Conservation (phyloP, 2,329 filamentous ascomycete species). For the Torrubiellomyces zombiae region DNA sequence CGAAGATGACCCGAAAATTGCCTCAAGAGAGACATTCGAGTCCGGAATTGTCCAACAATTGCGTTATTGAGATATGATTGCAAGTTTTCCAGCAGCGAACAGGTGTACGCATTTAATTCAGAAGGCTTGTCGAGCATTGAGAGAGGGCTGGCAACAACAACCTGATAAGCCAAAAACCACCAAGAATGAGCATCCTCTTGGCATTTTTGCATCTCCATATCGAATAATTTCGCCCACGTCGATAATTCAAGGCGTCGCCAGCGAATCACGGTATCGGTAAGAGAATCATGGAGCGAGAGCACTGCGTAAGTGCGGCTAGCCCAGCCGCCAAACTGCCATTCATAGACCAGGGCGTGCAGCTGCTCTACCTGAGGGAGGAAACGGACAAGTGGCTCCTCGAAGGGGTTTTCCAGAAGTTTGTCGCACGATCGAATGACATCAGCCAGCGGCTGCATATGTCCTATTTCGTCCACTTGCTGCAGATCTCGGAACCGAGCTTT, state of each 20-base stretch:
- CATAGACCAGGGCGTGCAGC: slow-evolving; percentile 67
- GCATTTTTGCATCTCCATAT: slow-evolving; percentile 64
- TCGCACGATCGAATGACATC: slow-evolving; percentile 66
- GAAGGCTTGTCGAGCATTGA: slow-evolving; percentile 42
- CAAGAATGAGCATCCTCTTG: slow-evolving; percentile 67
- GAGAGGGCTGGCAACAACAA: slow-evolving; percentile 60
- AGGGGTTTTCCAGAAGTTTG: slow-evolving; percentile 55
- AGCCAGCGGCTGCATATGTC: slow-evolving; percentile 56
- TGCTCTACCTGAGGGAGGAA: slow-evolving; percentile 78
- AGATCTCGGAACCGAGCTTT: slow-evolving; percentile 59
- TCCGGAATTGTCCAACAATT: slow-evolving; percentile 63
- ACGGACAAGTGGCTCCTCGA: slow-evolving; percentile 72
- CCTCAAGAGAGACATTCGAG: slow-evolving; percentile 53
- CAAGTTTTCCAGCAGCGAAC: slow-evolving; percentile 57
- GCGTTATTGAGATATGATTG: slow-evolving; percentile 65
- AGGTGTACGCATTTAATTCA: slow-evolving; percentile 45
- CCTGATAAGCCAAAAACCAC: slow-evolving; percentile 96
- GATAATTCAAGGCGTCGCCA: slow-evolving; percentile 86
- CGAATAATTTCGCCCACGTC: slow-evolving; percentile 80
- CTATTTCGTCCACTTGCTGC: slow-evolving; percentile 46
- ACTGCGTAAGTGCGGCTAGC: slow-evolving; percentile 67
- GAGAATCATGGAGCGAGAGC: slow-evolving; percentile 50
- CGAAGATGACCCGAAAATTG: slow-evolving; percentile 49
- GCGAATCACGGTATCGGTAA: slow-evolving; percentile 66
- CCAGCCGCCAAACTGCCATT: slow-evolving; percentile 81